Evolutionary conservation across 2,329 filamentous ascomycete species (phyloP).

Genomic region (Penicillium sp.): DNA sequence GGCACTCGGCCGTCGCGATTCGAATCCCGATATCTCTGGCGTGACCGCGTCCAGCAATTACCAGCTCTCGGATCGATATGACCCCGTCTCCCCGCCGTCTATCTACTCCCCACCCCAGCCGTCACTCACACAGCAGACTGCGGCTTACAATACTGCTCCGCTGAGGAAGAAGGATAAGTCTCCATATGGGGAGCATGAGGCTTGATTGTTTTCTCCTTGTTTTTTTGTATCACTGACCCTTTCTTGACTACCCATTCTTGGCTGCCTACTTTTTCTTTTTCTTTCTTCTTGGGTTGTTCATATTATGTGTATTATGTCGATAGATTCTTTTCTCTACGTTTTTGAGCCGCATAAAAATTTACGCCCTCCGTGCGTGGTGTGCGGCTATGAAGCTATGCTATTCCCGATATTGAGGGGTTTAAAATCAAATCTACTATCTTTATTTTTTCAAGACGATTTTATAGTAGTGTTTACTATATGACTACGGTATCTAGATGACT

Average conservation of each 20-base stretch:
- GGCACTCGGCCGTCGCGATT: constrained; percentile 64
- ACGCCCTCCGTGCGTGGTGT: not conserved
- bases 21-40: constrained; percentile 63
- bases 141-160: not conserved
- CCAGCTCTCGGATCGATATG: constrained; percentile 53
- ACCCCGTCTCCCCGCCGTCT: constrained; percentile 71
- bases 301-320: constrained; percentile 2
- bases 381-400: constrained; percentile 4
- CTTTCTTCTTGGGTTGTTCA: not conserved
- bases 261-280: not conserved
- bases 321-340: not conserved
- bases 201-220: not conserved
- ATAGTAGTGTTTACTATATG: no score
- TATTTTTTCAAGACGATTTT: not conserved
- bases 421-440: not conserved
- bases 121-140: not conserved
- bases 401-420: not conserved
- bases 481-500: not conserved
- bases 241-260: not conserved
- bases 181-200: constrained; percentile 4
- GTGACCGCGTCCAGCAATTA: constrained; percentile 18
- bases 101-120: constrained; percentile 65
- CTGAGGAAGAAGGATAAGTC: constrained; percentile 6
- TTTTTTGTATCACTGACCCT: not conserved
- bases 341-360: constrained; percentile 1